phyloP scores from a whole-genome alignment of 768 basidiomycete genomes.

The Suillus weaverae region DNA sequence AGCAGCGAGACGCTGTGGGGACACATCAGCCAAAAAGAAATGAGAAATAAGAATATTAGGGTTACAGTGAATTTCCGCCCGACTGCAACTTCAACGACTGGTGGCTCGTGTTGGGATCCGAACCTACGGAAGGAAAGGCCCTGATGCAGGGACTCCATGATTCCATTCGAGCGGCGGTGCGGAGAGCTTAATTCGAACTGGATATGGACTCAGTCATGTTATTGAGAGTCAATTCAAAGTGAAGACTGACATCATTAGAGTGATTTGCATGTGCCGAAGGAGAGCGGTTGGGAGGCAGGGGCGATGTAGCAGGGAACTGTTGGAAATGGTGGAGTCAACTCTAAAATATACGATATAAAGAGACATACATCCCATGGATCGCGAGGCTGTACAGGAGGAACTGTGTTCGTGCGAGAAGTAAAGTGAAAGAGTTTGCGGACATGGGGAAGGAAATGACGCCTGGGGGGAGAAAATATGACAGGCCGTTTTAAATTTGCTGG shows the following conservation, averaged over 20 bases:
- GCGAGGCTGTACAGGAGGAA: background rate
- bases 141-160: background rate
- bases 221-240: too few relatives aligned
- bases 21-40: background rate
- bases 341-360: background rate
- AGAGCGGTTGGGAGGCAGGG: background rate
- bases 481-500: background rate
- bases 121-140: background rate
- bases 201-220: too few relatives aligned
- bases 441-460: background rate
- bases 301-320: background rate
- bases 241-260: too few relatives aligned
- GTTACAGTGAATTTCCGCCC: background rate
- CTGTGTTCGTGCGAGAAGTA: background rate
- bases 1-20: background rate
- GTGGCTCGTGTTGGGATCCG: background rate
- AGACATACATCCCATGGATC: background rate
- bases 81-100: background rate
- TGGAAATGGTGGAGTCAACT: background rate
- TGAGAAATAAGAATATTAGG: background rate
- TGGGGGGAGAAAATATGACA: background rate
- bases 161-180: background rate
- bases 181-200: too few relatives aligned
- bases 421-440: background rate
- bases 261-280: background rate